phyloP scores from a whole-genome alignment of 208 protist species.

The Herpetomonas samuelpessoai region DNA sequence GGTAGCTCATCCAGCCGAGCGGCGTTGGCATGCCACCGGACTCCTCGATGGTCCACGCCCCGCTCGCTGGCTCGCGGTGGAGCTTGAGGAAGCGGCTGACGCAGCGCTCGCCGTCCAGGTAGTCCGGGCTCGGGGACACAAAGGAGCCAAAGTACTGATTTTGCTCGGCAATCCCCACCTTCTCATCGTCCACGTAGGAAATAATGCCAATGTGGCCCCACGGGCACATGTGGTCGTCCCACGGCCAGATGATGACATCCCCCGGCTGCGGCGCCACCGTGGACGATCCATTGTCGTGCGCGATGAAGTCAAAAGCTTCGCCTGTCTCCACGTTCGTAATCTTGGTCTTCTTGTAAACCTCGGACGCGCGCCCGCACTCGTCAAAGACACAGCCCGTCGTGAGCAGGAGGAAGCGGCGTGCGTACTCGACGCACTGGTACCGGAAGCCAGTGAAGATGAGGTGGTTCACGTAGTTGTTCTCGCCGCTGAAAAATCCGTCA shows the following conservation, averaged over 20 bases:
- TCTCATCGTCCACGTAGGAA: slow-evolving; percentile 58
- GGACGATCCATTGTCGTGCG: slow-evolving; percentile 46
- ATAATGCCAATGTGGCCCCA: slow-evolving; percentile 78
- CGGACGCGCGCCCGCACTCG: slow-evolving; percentile 54
- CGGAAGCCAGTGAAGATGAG: slow-evolving; percentile 71
- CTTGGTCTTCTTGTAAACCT: slow-evolving; percentile 68
- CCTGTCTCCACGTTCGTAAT: slow-evolving; percentile 66
- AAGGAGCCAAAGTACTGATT: slow-evolving; percentile 63
- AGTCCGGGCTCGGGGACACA: slow-evolving; percentile 36
- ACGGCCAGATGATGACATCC: slow-evolving; percentile 73
- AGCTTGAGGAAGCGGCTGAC: slow-evolving; percentile 52
- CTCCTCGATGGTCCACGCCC: slow-evolving; percentile 44
- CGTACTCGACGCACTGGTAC: slow-evolving; percentile 85
- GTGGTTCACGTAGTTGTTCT: slow-evolving; percentile 70
- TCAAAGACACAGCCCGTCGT: slow-evolving; percentile 73
- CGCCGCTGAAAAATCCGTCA: slow-evolving; percentile 81
- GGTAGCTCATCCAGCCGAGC: slow-evolving; percentile 66
- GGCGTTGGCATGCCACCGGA: slow-evolving; percentile 17
- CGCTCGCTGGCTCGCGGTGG: slow-evolving; percentile 17
- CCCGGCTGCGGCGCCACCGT: slow-evolving; percentile 38
- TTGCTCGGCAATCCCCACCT: slow-evolving; percentile 74
- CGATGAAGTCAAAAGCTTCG: slow-evolving; percentile 32
- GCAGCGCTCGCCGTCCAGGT: slow-evolving; percentile 63
- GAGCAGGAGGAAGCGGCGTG: slow-evolving; percentile 66
- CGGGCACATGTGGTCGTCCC: slow-evolving; percentile 33